Base-by-base conservation (phyloP, 177 flowering plant species). In the Vitis hybrid region DNA sequence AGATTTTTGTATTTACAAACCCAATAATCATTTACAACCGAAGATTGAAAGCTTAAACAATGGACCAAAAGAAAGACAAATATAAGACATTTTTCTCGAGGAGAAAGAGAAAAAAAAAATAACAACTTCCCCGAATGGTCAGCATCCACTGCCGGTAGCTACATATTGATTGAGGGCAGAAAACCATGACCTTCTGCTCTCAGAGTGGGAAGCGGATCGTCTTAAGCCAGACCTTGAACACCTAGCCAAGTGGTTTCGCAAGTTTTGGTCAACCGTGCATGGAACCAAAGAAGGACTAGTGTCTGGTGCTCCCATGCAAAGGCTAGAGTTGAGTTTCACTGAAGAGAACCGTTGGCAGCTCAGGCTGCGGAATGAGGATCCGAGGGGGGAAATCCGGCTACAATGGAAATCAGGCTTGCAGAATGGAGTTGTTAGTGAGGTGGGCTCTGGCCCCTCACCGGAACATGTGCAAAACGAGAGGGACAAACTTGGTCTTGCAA, bases 311-410 rank as follows among this genome's bases (percentile, higher is more conserved):
- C 97, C 91, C 83, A 88, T 67, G 83, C 97, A 94, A 52, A 88
- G 74, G 65, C 88, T 77, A 0, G 90, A 80, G 77, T 82, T 85
- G 71, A 94, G 62, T 70, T 80, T 93, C 75, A 89, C 66, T 2
- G 88, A 83, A 49, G 94, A 83, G 75, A 93, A 87, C 72, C 74
- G 80, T 72, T 86, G 92, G 79, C 92, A 89, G 75, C 88, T 87
- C n/a, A 93, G 64, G 55, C 81, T 74, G 26, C 92, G 83, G 76
- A 87, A 83, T 18, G 91, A 84, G 14, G 88, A 81, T 15, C 87
- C 72, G 0, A 78, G 72, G 12, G 92, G 85, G 19, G 88, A 80
- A 21, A 79, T 74, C 32, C 79, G 70, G 52, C 80, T 74, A 79
- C 87, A 86, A 12, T 68, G 67, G 52, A 76, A 54, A 5, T 80